Conservation (phyloP, 805 yeast species). For the Grigorovia jiainica region DNA sequence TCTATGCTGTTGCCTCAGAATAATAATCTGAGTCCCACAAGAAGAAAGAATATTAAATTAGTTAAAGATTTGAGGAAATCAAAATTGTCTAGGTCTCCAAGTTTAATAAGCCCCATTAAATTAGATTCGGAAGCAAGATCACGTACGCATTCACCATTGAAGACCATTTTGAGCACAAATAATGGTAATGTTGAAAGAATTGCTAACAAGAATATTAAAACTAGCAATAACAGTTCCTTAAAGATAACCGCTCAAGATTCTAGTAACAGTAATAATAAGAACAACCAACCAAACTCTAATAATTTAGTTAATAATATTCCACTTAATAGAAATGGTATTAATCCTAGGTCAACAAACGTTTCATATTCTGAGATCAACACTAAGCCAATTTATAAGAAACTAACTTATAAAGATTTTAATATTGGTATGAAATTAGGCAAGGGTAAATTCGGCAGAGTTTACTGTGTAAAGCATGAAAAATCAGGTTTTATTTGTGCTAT, state of each 20-base stretch:
- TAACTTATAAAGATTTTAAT: conserved; percentile 52
- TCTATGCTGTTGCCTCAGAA: conserved; percentile 1
- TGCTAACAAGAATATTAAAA: background rate
- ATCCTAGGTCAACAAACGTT: background rate
- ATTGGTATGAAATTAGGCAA: conserved; percentile 82
- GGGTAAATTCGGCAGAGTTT: conserved; percentile 90
- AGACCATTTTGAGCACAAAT: background rate
- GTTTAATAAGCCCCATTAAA: background rate
- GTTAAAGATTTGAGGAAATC: background rate
- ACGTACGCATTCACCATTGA: background rate
- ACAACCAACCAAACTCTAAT: too few relatives aligned
- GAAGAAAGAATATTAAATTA: background rate
- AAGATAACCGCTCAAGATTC: too few relatives aligned
- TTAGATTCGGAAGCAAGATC: background rate
- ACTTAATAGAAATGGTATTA: too few relatives aligned
- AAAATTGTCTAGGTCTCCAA: conserved; percentile 1
- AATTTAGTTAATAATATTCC: too few relatives aligned
- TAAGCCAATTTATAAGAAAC: background rate
- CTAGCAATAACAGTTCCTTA: too few relatives aligned
- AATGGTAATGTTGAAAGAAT: background rate
- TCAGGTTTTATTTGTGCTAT: conserved; percentile 81
- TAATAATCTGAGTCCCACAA: conserved; percentile 1
- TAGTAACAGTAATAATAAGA: too few relatives aligned
- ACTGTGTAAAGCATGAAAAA: conserved; percentile 68
- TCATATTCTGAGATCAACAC: too few relatives aligned